Evolutionary conservation across 2,329 filamentous ascomycete genomes (phyloP).

Genomic region (Lachnellula willkommii): DNA sequence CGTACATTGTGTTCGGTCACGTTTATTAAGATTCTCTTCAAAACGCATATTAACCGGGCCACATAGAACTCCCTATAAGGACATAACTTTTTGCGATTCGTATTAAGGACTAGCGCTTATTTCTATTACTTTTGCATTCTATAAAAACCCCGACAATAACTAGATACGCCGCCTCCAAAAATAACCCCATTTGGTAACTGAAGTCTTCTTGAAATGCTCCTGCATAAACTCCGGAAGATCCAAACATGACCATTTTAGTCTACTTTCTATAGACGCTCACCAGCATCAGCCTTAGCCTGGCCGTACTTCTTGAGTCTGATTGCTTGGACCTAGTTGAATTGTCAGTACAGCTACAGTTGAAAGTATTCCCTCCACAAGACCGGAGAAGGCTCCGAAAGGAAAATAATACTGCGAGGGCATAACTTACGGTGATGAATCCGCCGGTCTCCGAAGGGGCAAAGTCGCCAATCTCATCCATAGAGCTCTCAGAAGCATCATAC

Average conservation of each 20-base stretch:
- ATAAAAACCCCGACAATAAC: too few species aligned
- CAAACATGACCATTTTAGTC: background rate
- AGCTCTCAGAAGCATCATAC: slow-evolving; percentile 59
- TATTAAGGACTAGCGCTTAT: too few species aligned
- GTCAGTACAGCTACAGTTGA: background rate
- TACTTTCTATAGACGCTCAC: slow-evolving; percentile 55
- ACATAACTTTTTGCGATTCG: too few species aligned
- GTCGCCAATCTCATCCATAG: slow-evolving; percentile 66
- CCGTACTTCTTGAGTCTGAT: slow-evolving; percentile 58
- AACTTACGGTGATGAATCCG: slow-evolving; percentile 52
- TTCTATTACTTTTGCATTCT: too few species aligned
- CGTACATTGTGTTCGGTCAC: too few species aligned
- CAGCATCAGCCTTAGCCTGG: slow-evolving; percentile 75
- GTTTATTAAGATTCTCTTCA: too few species aligned
- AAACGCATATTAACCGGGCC: too few species aligned
- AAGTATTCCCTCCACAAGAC: slow-evolving; percentile 14
- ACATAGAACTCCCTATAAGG: too few species aligned
- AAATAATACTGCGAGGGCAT: too few species aligned
- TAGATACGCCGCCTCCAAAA: too few species aligned
- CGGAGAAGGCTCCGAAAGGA: slow-evolving; percentile 30
- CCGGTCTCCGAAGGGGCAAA: slow-evolving; percentile 62
- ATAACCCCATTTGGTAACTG: background rate
- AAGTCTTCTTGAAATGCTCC: background rate
- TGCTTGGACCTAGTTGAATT: slow-evolving; percentile 39
- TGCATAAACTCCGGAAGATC: background rate